Base-by-base conservation (phyloP, 2,329 filamentous ascomycete genomes). In the Phyllosticta ampelicida region DNA sequence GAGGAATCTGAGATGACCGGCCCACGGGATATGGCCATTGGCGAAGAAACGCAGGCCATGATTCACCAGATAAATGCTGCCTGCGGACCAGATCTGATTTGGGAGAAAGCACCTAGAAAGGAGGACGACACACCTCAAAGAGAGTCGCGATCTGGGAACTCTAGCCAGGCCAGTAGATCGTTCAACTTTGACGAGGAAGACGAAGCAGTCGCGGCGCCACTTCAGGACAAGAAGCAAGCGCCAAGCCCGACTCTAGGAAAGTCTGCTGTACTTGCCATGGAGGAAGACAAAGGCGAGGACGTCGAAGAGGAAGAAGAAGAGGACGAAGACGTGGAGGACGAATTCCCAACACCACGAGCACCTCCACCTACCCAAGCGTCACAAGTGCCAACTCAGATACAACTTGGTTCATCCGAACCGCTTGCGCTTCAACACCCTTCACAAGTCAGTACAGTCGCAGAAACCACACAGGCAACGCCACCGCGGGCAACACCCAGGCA, bases 31-130 rank as follows among this genome's bases (percentile, higher is more conserved):
- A 28, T 54, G 10, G 56, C 53, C n/a, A 58, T 58, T 6, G 56
- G 56, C 1, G 51, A 58, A 20, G 56, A 58, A n/a, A 58, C 56
- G 1, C 56, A 58, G 18, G 56, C 56, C 8, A 51, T 54, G 19
- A 58, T 58, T n/a, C 56, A 48, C 20, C 51, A 19, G 13, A 58
- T 58, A 44, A 48, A 58, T 44, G 36, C 28, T 23, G 28, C 19
- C 2, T 58, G 36, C 23, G 28, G 36, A 16, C 44, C 9, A n/a
- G 13, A 29, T 11, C 29, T 29, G 18, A 13, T 9, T 21, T 36
- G 48, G 18, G 29, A 44, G 13, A 44, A 19, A 11, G 18, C 9
- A 9, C n/a, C 36, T 10, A 16, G 4, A n/a, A 13, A n/a, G 3
- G 13, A 19, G 6, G 5, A n/a, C 48, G 55, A 44, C 3, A 21